Evolutionary conservation across 2,329 filamentous ascomycete genomes (phyloP).

Genomic region (Botrytis tulipae): DNA sequence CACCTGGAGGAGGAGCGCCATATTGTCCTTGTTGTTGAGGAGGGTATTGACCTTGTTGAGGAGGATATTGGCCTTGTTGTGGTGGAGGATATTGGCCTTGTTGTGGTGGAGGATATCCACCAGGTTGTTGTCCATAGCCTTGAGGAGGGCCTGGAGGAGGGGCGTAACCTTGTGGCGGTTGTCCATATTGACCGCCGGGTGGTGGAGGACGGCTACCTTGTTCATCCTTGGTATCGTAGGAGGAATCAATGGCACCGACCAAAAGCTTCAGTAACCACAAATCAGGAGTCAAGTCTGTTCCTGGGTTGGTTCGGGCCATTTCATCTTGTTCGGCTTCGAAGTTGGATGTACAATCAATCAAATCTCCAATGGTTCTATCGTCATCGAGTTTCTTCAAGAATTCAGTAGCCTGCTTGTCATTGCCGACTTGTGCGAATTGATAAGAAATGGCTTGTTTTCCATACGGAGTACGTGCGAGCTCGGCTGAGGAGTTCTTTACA

Average conservation of each 20-base stretch:
- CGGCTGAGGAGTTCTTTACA: slow-evolving; percentile 3
- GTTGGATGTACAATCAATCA: slow-evolving; percentile 20
- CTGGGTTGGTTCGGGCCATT: slow-evolving; percentile 14
- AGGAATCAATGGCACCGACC: slow-evolving; percentile 63
- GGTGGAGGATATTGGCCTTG: slow-evolving; percentile 19
- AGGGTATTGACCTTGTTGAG: slow-evolving; percentile 22
- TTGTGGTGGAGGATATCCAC: slow-evolving; percentile 2
- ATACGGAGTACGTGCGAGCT: slow-evolving; percentile 10
- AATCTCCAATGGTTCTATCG: slow-evolving; percentile 11
- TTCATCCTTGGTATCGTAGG: slow-evolving; percentile 65
- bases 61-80: slow-evolving; percentile 22
- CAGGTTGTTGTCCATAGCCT: slow-evolving; percentile 17
- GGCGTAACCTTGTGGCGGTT: slow-evolving; percentile 21
- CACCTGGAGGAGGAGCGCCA: slow-evolving; percentile 19
- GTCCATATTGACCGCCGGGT: slow-evolving; percentile 31
- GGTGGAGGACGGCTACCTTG: slow-evolving; percentile 7
- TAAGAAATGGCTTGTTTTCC: slow-evolving; percentile 20
- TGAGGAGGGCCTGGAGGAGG: slow-evolving; percentile 10
- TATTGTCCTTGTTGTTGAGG: slow-evolving; percentile 12
- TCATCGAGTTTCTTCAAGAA: slow-evolving; percentile 20
- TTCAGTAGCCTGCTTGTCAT: slow-evolving; percentile 6
- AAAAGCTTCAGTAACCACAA: slow-evolving; percentile 52
- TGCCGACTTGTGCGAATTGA: slow-evolving; percentile 18
- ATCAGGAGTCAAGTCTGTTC: slow-evolving; percentile 8
- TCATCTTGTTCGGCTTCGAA: slow-evolving; percentile 19